Percentiles rank a stretch among this genome's conserved stretches.
Conservation (phyloP, 768 basidiomycete species). For the Lentinus tigrinus region DNA sequence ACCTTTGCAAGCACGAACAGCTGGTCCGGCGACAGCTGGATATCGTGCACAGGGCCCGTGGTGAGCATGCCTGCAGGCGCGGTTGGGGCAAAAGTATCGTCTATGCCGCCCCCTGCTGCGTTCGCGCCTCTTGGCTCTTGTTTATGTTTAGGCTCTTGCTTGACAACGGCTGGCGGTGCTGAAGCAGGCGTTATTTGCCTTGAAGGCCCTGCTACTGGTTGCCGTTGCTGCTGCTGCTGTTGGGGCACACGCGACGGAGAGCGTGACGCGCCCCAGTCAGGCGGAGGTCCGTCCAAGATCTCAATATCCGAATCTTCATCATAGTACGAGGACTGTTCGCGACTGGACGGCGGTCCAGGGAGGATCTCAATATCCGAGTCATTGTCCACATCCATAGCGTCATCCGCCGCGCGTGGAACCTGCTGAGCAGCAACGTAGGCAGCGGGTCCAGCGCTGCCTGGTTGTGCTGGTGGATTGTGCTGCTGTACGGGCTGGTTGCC, state of each 20-base stretch:
- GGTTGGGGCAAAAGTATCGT: background rate
- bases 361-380: background rate
- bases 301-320: background rate
- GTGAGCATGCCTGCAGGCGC: background rate
- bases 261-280: background rate
- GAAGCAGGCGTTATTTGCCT: background rate
- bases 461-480: background rate
- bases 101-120: background rate
- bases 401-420: background rate
- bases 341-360: background rate
- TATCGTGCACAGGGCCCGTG: conserved; percentile 30
- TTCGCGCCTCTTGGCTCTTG: background rate
- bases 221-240: background rate
- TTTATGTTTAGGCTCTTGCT: no score
- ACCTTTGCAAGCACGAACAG: conserved; percentile 49
- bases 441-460: background rate
- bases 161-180: background rate
- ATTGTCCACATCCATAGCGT: conserved; percentile 1
- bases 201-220: background rate
- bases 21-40: conserved; percentile 55
- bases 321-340: background rate
- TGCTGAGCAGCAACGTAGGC: background rate
- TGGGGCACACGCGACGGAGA: background rate
- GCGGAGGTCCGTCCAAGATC: background rate
- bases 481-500: background rate